Evolutionary conservation across 2,329 filamentous ascomycete species (phyloP), one percentile per base, ranked within the genome.

Genomic region (Aspergillus quadricinctus): DNA sequence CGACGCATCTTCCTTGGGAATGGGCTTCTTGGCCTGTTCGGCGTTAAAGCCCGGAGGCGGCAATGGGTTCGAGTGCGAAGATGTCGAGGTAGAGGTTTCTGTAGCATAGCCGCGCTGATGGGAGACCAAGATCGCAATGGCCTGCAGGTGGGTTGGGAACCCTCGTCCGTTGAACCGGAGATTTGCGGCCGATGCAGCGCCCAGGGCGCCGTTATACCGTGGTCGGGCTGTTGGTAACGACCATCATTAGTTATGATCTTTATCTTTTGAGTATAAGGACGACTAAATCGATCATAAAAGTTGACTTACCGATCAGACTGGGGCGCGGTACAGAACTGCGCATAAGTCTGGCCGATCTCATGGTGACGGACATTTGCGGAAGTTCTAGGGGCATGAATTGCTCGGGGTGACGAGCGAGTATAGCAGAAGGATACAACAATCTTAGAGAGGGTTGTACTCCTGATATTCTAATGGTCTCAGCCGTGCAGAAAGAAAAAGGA

Each of bases 31-130:
- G 64, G 92, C 92, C 77, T 91, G 82, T 69, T 93, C 87, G n/a
- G 89, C 80, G 71, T 94, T 92, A 80, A 96, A 97, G 28, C 92
- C 92, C 14, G 92, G 92, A 56, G 92, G 92, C 48, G 91, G 92
- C 50, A 83, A 86, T 54, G 81, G 79, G 52, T 82, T 78, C 43
- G 71, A 70, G 21, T 74, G 66, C 48, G 68, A 68, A 21, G 79
- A 76, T 41, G 61, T 65, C 23, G 79, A 76, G 19, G 79, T 80
- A 14, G 80, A 80, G 11, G 82, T 80, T 61, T 87, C 83, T 49
- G 85, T 88, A 28, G 82, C 77, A 61, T 83, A 78, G 59, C 72
- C 71, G 55, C 81, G 71, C 48, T 66, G 65, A 27, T 77, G 75
- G 3, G 83, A 81, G 21, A 86, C 70, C 54, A 85, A 70, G 52